Evolutionary conservation across 345 rosid species (phyloP).

Genomic region (Capsella bursapastoris): DNA sequence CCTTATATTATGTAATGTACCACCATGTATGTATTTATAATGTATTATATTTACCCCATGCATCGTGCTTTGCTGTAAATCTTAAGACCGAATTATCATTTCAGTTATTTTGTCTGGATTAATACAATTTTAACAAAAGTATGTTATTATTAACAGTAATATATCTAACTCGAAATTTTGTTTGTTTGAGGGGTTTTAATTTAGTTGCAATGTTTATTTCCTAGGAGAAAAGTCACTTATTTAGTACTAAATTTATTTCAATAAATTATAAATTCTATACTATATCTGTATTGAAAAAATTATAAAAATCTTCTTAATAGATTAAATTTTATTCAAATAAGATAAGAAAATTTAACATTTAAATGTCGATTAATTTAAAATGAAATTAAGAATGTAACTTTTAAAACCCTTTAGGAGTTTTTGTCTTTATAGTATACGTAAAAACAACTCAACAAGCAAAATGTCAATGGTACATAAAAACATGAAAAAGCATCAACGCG

Average conservation of each 20-base stretch:
- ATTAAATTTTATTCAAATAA: no score
- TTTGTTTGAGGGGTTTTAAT: not conserved
- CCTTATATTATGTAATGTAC: no score
- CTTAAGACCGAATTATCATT: not conserved
- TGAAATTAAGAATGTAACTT: no score
- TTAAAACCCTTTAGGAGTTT: not conserved
- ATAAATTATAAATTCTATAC: not conserved
- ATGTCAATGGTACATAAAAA: not conserved
- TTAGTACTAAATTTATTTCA: not conserved
- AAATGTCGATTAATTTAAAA: no score
- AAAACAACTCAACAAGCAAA: not conserved
- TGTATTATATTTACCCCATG: constrained; percentile 6
- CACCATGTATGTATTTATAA: not conserved
- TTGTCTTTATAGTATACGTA: not conserved
- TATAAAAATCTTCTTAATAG: no score
- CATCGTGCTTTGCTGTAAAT: constrained; percentile 12
- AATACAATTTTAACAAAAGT: not conserved
- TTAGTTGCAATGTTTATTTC: no score
- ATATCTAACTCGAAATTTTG: not conserved
- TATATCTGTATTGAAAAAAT: not conserved
- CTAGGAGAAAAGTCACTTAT: no score
- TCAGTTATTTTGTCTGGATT: not conserved
- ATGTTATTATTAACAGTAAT: not conserved
- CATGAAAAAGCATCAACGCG: constrained; percentile 1
- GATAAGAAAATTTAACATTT: not conserved